These are phyloP conservation scores for Spathaspora arborariae DNA, from an alignment of 805 yeast species.

Conservation along the genomic window DNA sequence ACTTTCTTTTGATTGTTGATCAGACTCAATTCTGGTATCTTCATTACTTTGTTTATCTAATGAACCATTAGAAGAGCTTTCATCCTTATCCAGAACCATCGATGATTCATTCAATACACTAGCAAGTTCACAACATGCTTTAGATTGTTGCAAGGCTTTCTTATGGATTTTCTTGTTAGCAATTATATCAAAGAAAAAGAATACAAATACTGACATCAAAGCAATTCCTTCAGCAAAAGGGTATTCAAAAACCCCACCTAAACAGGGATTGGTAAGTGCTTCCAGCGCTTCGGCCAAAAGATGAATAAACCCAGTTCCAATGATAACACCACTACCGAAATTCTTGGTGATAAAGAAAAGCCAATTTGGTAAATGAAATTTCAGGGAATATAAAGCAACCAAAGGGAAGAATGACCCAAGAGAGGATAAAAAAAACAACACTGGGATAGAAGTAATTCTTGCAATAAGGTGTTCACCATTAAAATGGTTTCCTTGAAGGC, in stretches of 20 bases:
- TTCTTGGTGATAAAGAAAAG: conserved; percentile 24
- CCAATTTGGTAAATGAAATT: conserved; percentile 20
- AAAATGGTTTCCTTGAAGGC: conserved; percentile 14
- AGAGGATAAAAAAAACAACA: conserved; percentile 24
- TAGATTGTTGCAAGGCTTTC: neutral
- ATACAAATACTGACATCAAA: conserved; percentile 25
- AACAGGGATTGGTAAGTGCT: conserved; percentile 23
- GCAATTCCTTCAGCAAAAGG: conserved; percentile 33
- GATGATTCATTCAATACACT: neutral
- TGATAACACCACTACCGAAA: conserved; percentile 34
- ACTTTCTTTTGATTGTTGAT: neutral
- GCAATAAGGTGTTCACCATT: conserved; percentile 23
- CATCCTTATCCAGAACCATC: neutral
- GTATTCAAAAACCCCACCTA: conserved; percentile 23
- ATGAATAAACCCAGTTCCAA: conserved; percentile 35
- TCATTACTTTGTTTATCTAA: neutral
- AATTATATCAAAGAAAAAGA: conserved; percentile 28
- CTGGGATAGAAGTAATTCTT: conserved; percentile 28
- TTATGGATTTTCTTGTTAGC: conserved; percentile 15
- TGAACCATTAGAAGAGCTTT: neutral
- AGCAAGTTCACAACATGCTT: neutral
- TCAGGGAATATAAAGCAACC: conserved; percentile 18
- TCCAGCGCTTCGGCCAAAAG: conserved; percentile 28
- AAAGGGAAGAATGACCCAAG: conserved; percentile 30
- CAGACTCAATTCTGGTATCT: neutral